Conservation (phyloP, 2,329 filamentous ascomycete species). For the Hymenotorrendiella dingleyae region DNA sequence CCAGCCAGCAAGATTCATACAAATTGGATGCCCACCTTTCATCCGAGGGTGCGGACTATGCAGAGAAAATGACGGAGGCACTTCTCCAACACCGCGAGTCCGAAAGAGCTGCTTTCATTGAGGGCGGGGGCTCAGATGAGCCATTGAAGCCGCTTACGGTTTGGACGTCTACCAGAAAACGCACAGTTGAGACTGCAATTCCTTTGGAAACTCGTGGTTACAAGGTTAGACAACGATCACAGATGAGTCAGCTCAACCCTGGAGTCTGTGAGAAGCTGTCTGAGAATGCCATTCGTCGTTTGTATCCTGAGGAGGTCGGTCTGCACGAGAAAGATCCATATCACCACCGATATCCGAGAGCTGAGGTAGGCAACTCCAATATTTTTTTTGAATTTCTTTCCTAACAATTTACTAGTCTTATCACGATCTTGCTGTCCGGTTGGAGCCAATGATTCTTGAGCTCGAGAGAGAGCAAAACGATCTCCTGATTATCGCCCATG, state of each 20-base stretch:
- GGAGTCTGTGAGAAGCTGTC: slow-evolving; percentile 93
- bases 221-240: slow-evolving; percentile 83
- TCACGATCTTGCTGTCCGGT: slow-evolving; percentile 93
- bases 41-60: slow-evolving; percentile 72
- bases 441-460: slow-evolving; percentile 96
- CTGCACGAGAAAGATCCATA: slow-evolving; percentile 95
- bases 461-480: slow-evolving; percentile 96
- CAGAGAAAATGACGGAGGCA: slow-evolving; percentile 78
- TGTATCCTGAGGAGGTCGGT: slow-evolving; percentile 84
- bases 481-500: slow-evolving; percentile 95
- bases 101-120: slow-evolving; percentile 65
- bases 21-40: slow-evolving; percentile 85
- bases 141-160: slow-evolving; percentile 77
- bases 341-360: slow-evolving; percentile 90
- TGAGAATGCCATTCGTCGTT: slow-evolving; percentile 69
- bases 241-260: slow-evolving; percentile 96
- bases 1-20: slow-evolving; percentile 84
- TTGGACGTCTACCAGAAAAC: slow-evolving; percentile 89
- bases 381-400: slow-evolving; percentile 4
- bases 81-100: slow-evolving; percentile 77
- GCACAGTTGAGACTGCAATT: slow-evolving; percentile 85
- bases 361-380: slow-evolving; percentile 59
- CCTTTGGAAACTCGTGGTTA: slow-evolving; percentile 74
- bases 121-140: slow-evolving; percentile 59
- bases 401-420: slow-evolving; percentile 63